A percentile compares a stretch with the other conserved stretches of the same genome.
These are phyloP conservation scores for Ceratocystis lukuohia DNA, from an alignment of 2,329 filamentous ascomycete species.

Conservation along the genomic window DNA sequence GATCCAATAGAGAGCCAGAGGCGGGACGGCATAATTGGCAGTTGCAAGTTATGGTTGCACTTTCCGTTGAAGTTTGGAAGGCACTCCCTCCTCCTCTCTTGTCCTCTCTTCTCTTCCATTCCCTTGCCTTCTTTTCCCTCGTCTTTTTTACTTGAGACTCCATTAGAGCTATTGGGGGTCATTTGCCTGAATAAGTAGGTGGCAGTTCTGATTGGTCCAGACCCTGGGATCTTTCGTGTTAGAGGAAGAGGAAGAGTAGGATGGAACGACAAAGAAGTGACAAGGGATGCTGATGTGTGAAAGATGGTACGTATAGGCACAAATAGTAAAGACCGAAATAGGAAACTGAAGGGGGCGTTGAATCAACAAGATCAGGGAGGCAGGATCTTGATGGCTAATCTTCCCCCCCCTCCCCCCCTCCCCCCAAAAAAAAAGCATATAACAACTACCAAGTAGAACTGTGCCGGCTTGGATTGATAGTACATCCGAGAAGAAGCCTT, in stretches of 20 bases:
- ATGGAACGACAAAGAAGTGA: slow-evolving; percentile 2
- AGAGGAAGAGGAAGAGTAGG: slow-evolving; percentile 1
- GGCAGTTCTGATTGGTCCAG: background rate
- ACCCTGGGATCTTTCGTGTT: background rate
- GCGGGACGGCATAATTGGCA: background rate
- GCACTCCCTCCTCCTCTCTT: background rate
- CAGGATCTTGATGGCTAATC: no score
- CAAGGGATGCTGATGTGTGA: background rate
- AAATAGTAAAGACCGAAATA: background rate
- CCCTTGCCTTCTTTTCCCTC: background rate
- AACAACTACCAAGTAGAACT: background rate
- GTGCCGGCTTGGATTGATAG: background rate
- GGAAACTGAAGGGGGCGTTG: background rate
- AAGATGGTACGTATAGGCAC: background rate
- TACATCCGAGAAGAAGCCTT: background rate
- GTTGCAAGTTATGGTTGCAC: background rate
- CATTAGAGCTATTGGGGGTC: background rate
- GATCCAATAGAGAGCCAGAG: background rate
- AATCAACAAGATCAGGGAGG: background rate
- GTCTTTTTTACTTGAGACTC: no score
- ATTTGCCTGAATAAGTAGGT: background rate
- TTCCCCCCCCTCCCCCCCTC: no score
- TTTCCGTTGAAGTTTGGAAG: background rate
- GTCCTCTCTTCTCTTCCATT: background rate
- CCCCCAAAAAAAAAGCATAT: background rate